Base-by-base conservation (phyloP, 805 yeast species). In the Barnettozyma pratensis region DNA sequence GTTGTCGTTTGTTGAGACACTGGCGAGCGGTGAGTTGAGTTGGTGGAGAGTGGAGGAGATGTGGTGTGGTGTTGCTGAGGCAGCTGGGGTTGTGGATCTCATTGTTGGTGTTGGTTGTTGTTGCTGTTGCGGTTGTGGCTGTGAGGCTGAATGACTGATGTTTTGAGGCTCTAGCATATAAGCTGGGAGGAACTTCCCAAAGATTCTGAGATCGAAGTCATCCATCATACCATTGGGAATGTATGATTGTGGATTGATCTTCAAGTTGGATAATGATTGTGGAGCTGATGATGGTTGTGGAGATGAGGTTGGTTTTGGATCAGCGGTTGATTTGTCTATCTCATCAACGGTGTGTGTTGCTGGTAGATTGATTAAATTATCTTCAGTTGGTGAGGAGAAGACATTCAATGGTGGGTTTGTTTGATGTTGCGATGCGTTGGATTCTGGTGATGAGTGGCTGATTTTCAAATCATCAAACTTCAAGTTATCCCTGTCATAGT, bases 141-240 rank as follows among this genome's bases (percentile, higher is more conserved):
- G 19, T 19, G 19, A 19, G 19, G 19, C 19, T 19, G 19, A 19
- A 19, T 19, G 19, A 19, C 19, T 19, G 34, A 11, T 31, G 34
- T 8, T 31, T 2, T 8, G 34, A 8, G 34, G 64, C 29, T 51
- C 49, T 6, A 81, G 71, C 92, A 87, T 85, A 59, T 85, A 85
- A 0, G 94, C 90, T 1, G 96, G 96, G 40, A 87, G 62, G 52
- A 84, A 83, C 31, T 84, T 70, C 0, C 96, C 96, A 70, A 89
- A 88, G 14, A 89, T 74, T 59, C 87, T 90, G 52, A 86, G 76
- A 62, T 89, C 96, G 45, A 89, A 68, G 52, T 83, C 85, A 63
- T 88, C 96, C 72, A 87, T 83, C 34, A 85, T 81, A 1, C 92
- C 91, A 28, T 37, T 44, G 8, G 50, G 41, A 7, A 44, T 44